These are phyloP conservation scores for Tetrapisispora phaffii DNA, from an alignment of 805 yeast species.

Conservation along the genomic window DNA sequence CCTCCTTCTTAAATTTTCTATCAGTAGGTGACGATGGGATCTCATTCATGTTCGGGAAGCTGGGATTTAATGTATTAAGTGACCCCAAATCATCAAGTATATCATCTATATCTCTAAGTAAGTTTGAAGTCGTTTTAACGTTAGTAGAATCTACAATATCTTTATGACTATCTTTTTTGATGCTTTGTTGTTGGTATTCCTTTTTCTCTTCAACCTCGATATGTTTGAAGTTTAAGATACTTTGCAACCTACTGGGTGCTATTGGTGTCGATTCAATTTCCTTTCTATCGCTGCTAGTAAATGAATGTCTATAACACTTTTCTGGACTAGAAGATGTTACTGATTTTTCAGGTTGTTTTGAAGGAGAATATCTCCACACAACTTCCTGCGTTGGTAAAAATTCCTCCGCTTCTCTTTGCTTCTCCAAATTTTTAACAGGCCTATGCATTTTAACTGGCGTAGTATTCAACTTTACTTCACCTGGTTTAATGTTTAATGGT, in stretches of 20 bases:
- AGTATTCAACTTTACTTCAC: background rate
- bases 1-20: slow-evolving; percentile 1
- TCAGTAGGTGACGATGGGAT: slow-evolving; percentile 24
- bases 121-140: background rate
- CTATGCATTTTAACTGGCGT: slow-evolving; percentile 2
- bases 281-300: slow-evolving; percentile 5
- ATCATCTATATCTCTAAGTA: slow-evolving; percentile 25
- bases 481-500: background rate
- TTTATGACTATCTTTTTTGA: background rate
- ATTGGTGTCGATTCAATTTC: slow-evolving; percentile 27
- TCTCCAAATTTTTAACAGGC: background rate
- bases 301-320: slow-evolving; percentile 9
- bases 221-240: slow-evolving; percentile 20
- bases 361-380: slow-evolving; percentile 27
- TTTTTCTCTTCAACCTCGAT: slow-evolving; percentile 10
- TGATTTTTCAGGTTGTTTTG: slow-evolving; percentile 6
- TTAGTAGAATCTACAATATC: background rate
- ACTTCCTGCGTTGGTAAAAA: slow-evolving; percentile 23
- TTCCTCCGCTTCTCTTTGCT: background rate
- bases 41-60: slow-evolving; percentile 6
- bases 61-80: slow-evolving; percentile 9
- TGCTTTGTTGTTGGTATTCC: background rate
- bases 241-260: slow-evolving; percentile 19
- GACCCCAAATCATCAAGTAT: slow-evolving; percentile 24
- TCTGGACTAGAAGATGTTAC: slow-evolving; percentile 13